phyloP scores from a whole-genome alignment of 108 stramenopile genomes.

The Chaetoceros muelleri region DNA sequence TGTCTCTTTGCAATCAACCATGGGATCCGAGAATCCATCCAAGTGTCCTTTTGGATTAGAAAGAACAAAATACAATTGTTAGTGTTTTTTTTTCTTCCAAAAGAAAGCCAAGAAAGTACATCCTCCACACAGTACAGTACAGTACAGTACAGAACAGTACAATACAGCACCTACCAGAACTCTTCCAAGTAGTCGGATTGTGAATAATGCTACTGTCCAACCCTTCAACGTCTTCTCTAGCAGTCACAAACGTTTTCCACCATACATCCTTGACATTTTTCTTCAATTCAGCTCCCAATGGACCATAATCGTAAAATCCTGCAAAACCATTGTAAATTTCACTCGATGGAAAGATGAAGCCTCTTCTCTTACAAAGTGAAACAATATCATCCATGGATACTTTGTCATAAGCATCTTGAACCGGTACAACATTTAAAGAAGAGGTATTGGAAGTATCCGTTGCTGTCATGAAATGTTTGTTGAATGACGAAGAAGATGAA shows the following conservation, averaged over 20 bases:
- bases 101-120: not conserved
- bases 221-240: slow-evolving; percentile 86
- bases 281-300: slow-evolving; percentile 83
- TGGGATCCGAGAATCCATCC: slow-evolving; percentile 94
- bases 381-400: slow-evolving; percentile 81
- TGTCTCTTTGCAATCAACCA: slow-evolving; percentile 94
- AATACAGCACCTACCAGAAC: slow-evolving; percentile 42
- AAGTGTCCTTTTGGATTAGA: slow-evolving; percentile 68
- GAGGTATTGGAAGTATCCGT: not conserved
- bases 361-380: slow-evolving; percentile 88
- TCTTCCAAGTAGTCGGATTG: slow-evolving; percentile 92
- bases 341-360: slow-evolving; percentile 91
- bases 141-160: not conserved
- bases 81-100: not conserved
- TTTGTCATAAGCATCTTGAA: slow-evolving; percentile 21
- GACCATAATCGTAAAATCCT: slow-evolving; percentile 98
- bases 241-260: slow-evolving; percentile 89
- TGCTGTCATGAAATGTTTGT: too few species aligned
- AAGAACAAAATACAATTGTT: slow-evolving; percentile 1
- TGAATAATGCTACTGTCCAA: slow-evolving; percentile 91
- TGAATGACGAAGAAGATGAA: too few species aligned
- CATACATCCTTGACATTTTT: slow-evolving; percentile 85
- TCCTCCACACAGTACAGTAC: not conserved
- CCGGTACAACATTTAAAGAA: not conserved
- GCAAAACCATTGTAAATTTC: slow-evolving; percentile 97